A percentile compares a stretch with the other conserved stretches of the same genome.
Evolutionary conservation across 75 land plant species (phyloP).

Genomic region (Picea sitchensis): DNA sequence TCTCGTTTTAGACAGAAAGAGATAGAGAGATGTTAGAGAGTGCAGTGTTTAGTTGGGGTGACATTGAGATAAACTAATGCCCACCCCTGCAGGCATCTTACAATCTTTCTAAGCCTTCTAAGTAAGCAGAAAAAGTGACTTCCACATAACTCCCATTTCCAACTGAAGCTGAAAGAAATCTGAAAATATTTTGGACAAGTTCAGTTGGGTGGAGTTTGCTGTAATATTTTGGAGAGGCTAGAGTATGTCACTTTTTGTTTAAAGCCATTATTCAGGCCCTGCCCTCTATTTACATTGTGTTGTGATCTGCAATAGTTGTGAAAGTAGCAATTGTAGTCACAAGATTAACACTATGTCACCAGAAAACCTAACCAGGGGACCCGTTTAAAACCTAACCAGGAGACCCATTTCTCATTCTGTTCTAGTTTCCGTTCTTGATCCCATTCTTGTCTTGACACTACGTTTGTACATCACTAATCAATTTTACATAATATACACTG

Average conservation of each 20-base stretch:
- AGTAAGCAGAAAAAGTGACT: background rate
- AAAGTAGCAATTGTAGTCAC: background rate
- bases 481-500: no score
- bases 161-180: background rate
- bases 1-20: background rate
- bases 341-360: background rate
- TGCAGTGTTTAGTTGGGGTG: background rate
- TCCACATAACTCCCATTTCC: background rate
- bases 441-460: no score
- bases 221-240: no score
- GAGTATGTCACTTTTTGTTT: background rate
- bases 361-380: no score
- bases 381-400: no score
- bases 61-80: background rate
- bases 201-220: no score
- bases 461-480: no score
- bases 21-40: background rate
- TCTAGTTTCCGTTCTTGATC: no score
- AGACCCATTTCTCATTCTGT: no score
- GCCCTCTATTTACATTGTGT: background rate
- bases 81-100: background rate
- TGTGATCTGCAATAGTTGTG: background rate
- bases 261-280: background rate
- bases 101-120: background rate
- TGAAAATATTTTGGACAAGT: conserved; percentile 1